phyloP scores from a whole-genome alignment of 164 flowering plant species.

The Macadamia integrifolia region DNA sequence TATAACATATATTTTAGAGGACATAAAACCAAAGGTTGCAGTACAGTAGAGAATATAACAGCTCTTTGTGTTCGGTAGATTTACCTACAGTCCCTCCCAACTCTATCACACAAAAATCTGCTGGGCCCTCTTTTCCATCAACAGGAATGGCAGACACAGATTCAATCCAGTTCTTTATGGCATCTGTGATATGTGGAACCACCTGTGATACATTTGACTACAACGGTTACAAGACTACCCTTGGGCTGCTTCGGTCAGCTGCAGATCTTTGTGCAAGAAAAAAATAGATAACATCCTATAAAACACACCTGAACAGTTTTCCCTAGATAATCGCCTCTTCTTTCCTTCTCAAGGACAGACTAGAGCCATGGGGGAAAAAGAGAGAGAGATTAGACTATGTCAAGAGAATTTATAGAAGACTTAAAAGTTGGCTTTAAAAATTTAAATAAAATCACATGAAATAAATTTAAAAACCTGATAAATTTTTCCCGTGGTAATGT shows the following conservation, averaged over 20 bases:
- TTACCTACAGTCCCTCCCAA: conserved; percentile 98
- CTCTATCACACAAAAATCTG: conserved; percentile 97
- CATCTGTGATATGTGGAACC: conserved; percentile 96
- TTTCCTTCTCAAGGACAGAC: conserved; percentile 94
- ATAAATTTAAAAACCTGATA: conserved; percentile 60
- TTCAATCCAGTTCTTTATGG: conserved; percentile 82
- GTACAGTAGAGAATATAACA: neutral
- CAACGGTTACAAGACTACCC: neutral
- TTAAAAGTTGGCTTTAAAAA: neutral
- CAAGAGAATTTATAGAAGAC: conserved; percentile 1
- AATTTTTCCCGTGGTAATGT: conserved; percentile 96
- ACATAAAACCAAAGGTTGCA: conserved; percentile 1
- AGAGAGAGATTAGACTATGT: neutral
- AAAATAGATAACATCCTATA: neutral
- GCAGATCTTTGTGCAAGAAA: conserved; percentile 1
- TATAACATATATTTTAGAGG: neutral
- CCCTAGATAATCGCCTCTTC: conserved; percentile 93
- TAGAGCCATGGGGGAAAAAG: conserved; percentile 16
- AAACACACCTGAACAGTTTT: conserved; percentile 87
- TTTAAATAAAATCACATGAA: neutral
- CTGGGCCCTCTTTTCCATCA: conserved; percentile 89
- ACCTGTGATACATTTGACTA: conserved; percentile 44
- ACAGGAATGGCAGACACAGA: conserved; percentile 82
- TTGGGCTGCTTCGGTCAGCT: neutral
- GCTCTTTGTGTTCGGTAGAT: neutral